phyloP scores from a whole-genome alignment of 2,329 filamentous ascomycete species.

The Colletotrichum somersetense region DNA sequence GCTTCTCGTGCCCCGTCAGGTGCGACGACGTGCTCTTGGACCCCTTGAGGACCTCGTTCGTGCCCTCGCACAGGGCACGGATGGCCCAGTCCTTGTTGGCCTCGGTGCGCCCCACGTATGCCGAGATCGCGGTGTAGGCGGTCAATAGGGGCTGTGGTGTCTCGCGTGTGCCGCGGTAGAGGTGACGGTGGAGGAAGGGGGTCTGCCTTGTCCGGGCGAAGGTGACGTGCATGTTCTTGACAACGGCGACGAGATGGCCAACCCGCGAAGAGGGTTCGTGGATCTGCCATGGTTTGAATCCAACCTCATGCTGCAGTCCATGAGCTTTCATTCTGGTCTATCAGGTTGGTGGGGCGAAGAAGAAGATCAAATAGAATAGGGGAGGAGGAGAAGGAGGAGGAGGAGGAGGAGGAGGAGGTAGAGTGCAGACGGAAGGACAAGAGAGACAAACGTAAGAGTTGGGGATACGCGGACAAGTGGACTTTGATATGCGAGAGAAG shows the following conservation, averaged over 20 bases:
- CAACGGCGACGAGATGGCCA: slow-evolving; percentile 50
- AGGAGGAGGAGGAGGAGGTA: not conserved
- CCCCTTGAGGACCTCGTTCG: slow-evolving; percentile 51
- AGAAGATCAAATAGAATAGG: not conserved
- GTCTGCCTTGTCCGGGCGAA: slow-evolving; percentile 54
- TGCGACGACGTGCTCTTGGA: not conserved
- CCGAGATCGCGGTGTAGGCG: slow-evolving; percentile 55
- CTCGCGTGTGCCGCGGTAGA: slow-evolving; percentile 53
- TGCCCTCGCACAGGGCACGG: slow-evolving; percentile 54
- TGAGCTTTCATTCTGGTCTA: slow-evolving; percentile 7
- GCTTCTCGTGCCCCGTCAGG: slow-evolving; percentile 53
- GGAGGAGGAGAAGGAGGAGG: not conserved
- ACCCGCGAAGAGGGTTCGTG: slow-evolving; percentile 53
- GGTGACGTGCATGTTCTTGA: slow-evolving; percentile 51
- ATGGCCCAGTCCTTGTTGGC: slow-evolving; percentile 56
- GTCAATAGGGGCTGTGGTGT: slow-evolving; percentile 56
- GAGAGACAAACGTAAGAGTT: not conserved
- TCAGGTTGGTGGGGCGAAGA: not conserved
- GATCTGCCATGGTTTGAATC: slow-evolving; percentile 47
- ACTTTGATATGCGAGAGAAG: not conserved
- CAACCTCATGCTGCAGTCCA: slow-evolving; percentile 11
- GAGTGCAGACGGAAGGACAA: too few species aligned
- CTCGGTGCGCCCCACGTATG: slow-evolving; percentile 54
- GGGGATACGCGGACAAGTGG: not conserved
- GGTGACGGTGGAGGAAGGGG: slow-evolving; percentile 58